Percentiles rank a stretch among this genome's conserved stretches.
Evolutionary conservation across 345 rosid species (phyloP).

Genomic region (Stellera chamaejasme): DNA sequence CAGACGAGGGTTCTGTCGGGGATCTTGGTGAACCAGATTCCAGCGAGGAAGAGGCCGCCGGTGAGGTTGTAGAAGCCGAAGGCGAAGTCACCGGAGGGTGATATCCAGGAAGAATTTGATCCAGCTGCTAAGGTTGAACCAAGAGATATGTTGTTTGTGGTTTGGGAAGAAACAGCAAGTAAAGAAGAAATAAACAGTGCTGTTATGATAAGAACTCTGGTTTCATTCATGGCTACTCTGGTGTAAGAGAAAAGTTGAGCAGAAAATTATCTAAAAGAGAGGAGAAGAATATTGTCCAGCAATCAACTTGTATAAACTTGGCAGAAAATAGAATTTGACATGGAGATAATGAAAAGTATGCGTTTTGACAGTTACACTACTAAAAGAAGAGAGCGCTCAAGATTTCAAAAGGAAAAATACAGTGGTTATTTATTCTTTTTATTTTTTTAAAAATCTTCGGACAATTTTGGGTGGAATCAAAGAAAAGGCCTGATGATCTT

Average conservation of each 20-base stretch:
- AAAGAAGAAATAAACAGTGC: background rate
- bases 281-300: too few relatives aligned
- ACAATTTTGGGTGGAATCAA: too few relatives aligned
- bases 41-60: slow-evolving; percentile 18
- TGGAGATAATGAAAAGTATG: too few relatives aligned
- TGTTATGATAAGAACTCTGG: slow-evolving; percentile 1
- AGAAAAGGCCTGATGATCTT: too few relatives aligned
- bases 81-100: slow-evolving; percentile 25
- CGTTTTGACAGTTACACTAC: too few relatives aligned
- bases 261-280: background rate
- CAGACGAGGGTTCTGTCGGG: slow-evolving; percentile 20
- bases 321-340: too few relatives aligned
- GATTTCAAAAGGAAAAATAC: too few relatives aligned
- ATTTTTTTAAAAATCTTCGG: too few relatives aligned
- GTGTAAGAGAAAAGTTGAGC: background rate
- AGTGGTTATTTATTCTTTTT: too few relatives aligned
- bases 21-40: slow-evolving; percentile 27
- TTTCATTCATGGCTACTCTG: slow-evolving; percentile 7
- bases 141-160: slow-evolving; percentile 1
- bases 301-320: too few relatives aligned
- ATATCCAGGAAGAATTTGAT: slow-evolving; percentile 20
- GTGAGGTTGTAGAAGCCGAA: slow-evolving; percentile 24
- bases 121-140: slow-evolving; percentile 22
- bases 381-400: too few relatives aligned
- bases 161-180: slow-evolving; percentile 15